Evolutionary conservation across 1,284 basidiomycete genomes (phyloP).

Genomic region (Moniliophthora roreri): DNA sequence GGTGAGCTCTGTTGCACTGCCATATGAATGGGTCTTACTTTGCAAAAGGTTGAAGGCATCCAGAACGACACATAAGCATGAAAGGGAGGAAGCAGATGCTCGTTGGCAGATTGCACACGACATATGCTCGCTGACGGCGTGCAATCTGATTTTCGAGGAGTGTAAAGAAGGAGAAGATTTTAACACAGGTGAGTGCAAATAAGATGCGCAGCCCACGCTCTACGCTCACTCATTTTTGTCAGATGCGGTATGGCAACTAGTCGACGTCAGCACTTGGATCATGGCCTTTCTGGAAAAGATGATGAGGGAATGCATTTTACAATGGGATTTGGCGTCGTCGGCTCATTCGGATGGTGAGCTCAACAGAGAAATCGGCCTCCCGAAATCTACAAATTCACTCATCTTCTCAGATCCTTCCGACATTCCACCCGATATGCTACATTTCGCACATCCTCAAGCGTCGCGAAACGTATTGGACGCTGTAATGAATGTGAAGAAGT

Average conservation of each 20-base stretch:
- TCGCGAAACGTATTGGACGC: slow-evolving; percentile 49
- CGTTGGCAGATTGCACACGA: slow-evolving; percentile 61
- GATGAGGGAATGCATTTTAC: slow-evolving; percentile 61
- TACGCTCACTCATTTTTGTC: slow-evolving; percentile 12
- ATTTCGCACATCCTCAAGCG: slow-evolving; percentile 59
- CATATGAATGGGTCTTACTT: slow-evolving; percentile 6
- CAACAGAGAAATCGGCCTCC: not conserved
- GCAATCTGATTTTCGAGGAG: slow-evolving; percentile 62
- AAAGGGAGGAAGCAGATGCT: slow-evolving; percentile 38
- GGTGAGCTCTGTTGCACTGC: slow-evolving; percentile 31
- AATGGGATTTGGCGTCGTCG: slow-evolving; percentile 27
- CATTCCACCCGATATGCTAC: slow-evolving; percentile 45
- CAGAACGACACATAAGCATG: slow-evolving; percentile 28
- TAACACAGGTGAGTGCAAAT: slow-evolving; percentile 36
- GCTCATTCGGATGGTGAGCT: slow-evolving; percentile 5
- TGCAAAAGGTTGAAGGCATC: slow-evolving; percentile 35
- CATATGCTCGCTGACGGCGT: slow-evolving; percentile 60
- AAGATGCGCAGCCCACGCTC: not conserved
- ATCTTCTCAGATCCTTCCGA: not conserved
- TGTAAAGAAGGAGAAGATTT: slow-evolving; percentile 63
- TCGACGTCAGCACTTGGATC: slow-evolving; percentile 58
- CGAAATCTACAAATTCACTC: slow-evolving; percentile 17
- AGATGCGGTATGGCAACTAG: slow-evolving; percentile 73
- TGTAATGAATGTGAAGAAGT: slow-evolving; percentile 55
- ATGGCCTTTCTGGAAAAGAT: slow-evolving; percentile 60